phyloP scores from a whole-genome alignment of 2,329 filamentous ascomycete species.

The Arachnomyces sp. region DNA sequence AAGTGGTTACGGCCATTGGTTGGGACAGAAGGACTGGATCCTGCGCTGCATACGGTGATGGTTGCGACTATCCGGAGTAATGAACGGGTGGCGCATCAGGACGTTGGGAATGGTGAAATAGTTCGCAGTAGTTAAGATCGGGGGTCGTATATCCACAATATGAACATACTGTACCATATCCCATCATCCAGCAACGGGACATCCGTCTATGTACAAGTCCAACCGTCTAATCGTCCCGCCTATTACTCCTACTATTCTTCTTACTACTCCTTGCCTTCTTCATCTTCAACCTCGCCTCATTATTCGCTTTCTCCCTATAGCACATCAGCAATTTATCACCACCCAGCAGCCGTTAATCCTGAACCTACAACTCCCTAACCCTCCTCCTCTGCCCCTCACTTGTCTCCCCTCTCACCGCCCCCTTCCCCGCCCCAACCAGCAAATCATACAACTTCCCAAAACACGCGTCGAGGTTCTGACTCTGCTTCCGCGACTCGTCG shows the following conservation, averaged over 20 bases:
- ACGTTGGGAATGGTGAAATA: neutral
- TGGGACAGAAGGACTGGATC: conserved; percentile 41
- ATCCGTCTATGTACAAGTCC: neutral
- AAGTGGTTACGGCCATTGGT: conserved; percentile 42
- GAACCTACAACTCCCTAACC: conserved; percentile 46
- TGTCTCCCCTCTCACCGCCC: conserved; percentile 52
- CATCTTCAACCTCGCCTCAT: conserved; percentile 47
- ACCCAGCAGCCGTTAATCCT: neutral
- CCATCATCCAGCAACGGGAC: neutral
- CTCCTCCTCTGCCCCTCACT: conserved; percentile 46
- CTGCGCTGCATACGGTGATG: conserved; percentile 46
- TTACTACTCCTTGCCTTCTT: conserved; percentile 57
- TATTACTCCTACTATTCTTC: conserved; percentile 44
- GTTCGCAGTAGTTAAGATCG: neutral
- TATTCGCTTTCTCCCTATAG: conserved; percentile 47
- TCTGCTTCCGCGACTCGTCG: conserved; percentile 55
- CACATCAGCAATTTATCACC: no score
- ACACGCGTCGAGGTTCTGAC: conserved; percentile 51
- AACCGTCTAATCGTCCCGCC: conserved; percentile 27
- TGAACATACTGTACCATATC: neutral
- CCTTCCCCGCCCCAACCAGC: conserved; percentile 43
- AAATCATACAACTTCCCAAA: conserved; percentile 50
- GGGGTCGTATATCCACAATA: neutral
- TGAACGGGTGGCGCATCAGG: conserved; percentile 16
- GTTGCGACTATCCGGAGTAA: conserved; percentile 29